Base-by-base conservation (phyloP, 1,284 basidiomycete genomes). In the Neolentinus lepideus region DNA sequence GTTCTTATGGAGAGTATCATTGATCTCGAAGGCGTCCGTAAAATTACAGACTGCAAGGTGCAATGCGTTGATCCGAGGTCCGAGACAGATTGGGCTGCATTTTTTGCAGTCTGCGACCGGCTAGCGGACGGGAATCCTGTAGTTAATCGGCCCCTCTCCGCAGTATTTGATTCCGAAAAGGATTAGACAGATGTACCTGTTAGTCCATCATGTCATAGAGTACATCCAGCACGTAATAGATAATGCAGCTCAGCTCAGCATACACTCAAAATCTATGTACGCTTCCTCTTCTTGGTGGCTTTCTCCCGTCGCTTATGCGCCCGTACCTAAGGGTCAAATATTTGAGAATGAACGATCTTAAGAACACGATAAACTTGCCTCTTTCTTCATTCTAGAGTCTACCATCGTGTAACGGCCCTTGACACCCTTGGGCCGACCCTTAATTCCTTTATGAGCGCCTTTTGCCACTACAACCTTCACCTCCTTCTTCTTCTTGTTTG, bases 321-420 rank as follows among this genome's bases (percentile, higher is more conserved):
- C 21, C 86, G 82, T 33, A 87, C 67, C 88, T 50, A 12, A 9
- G n/a, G 6, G 14, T 90, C 63, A 12, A 6, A 52, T 21, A 54
- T 45, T 54, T 59, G 38, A 53, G 54, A 36, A 59, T 48, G 55
- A 11, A 56, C 31, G 38, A 52, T 45, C n/a, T 46, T 43, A 33
- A 19, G 8, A 22, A 50, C 2, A 26, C 21, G 53, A 3, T 4
- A 45, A 27, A 65, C 76, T 46, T 50, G 88, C 86, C 80, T 92
- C 89, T 80, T 92, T 92, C 69, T 77, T 89, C 86, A 90, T 90
- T 59, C 90, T 75, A 1, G 88, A 71, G 67, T 98, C 94, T 9
- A 97, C 92, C 92, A 98, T 98, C 57, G 85, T 74, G 68, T 95
- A 96, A 54, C 88, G 80, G 35, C 92, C 97, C 75, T 97, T 98